Evolutionary conservation across 164 flowering plant species (phyloP).

Genomic region (Brasenia schreberi): DNA sequence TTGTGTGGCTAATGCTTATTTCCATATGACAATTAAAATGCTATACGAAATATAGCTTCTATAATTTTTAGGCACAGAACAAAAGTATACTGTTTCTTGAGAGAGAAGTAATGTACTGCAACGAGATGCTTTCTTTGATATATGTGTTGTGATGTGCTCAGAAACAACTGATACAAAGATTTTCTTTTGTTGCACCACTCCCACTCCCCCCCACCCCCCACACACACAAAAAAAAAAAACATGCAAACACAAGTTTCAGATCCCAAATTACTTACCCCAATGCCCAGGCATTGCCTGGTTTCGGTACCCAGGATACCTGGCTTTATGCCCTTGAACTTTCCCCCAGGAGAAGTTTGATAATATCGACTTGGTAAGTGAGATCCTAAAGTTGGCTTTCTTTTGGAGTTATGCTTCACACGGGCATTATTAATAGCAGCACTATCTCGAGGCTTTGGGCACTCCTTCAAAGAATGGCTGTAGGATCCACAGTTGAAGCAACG

Average conservation of each 20-base stretch:
- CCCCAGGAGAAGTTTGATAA: slow-evolving; percentile 70
- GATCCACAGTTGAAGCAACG: slow-evolving; percentile 97
- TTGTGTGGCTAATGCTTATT: too few relatives aligned
- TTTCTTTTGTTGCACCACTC: too few relatives aligned
- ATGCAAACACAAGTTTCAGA: too few relatives aligned
- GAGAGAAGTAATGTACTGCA: too few relatives aligned
- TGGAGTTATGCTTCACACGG: slow-evolving; percentile 53
- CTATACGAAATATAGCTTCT: too few relatives aligned
- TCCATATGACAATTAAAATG: too few relatives aligned
- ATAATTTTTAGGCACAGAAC: too few relatives aligned
- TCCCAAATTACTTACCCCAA: slow-evolving; percentile 44
- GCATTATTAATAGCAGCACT: slow-evolving; percentile 78
- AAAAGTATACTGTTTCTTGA: too few relatives aligned
- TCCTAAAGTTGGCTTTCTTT: slow-evolving; percentile 33
- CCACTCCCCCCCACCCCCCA: too few relatives aligned
- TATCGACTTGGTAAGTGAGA: slow-evolving; percentile 56
- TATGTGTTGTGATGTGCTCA: too few relatives aligned
- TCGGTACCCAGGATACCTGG: slow-evolving; percentile 76
- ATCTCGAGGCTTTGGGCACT: slow-evolving; percentile 88
- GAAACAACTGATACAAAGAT: too few relatives aligned
- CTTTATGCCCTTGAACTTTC: slow-evolving; percentile 79
- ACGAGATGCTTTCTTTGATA: too few relatives aligned
- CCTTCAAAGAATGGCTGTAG: slow-evolving; percentile 83
- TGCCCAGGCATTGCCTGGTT: slow-evolving; percentile 61
- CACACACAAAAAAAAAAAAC: not conserved